Percentiles rank a stretch among this genome's conserved stretches.
Conservation (phyloP, 345 rosid genomes). For the Populus alba region DNA sequence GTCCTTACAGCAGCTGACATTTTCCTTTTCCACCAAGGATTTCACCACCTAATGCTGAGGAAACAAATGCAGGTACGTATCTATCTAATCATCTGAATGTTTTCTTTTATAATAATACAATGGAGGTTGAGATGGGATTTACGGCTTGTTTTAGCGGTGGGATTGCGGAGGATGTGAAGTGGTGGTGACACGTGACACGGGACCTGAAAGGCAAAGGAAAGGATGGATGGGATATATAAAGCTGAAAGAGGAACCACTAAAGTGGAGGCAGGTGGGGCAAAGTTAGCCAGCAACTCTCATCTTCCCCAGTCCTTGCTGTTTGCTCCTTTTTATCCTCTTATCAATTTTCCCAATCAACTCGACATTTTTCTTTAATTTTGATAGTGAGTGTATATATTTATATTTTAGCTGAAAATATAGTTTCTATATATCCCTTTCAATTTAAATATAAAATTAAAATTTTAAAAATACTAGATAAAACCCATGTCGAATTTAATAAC, state of each 20-base stretch:
- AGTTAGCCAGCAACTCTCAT: constrained; percentile 13
- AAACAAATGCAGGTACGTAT: background rate
- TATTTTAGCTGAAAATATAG: too few relatives aligned
- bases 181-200: background rate
- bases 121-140: constrained; percentile 1
- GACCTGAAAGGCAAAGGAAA: background rate
- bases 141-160: background rate
- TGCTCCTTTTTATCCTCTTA: background rate
- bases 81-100: background rate
- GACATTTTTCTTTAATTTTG: too few relatives aligned
- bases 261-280: constrained; percentile 7
- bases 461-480: too few relatives aligned
- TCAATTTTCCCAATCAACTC: too few relatives aligned
- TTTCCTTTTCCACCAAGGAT: background rate
- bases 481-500: too few relatives aligned
- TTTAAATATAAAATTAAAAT: too few relatives aligned
- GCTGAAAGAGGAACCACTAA: background rate
- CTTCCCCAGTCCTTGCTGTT: background rate
- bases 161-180: background rate
- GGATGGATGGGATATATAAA: background rate
- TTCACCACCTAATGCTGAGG: background rate
- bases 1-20: constrained; percentile 17
- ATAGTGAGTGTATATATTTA: too few relatives aligned
- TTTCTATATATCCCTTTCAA: too few relatives aligned
- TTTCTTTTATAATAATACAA: background rate